Evolutionary conservation across 441 rosid species (phyloP), one percentile per base, ranked within the genome.

Genomic region (Isatis lusitanica): DNA sequence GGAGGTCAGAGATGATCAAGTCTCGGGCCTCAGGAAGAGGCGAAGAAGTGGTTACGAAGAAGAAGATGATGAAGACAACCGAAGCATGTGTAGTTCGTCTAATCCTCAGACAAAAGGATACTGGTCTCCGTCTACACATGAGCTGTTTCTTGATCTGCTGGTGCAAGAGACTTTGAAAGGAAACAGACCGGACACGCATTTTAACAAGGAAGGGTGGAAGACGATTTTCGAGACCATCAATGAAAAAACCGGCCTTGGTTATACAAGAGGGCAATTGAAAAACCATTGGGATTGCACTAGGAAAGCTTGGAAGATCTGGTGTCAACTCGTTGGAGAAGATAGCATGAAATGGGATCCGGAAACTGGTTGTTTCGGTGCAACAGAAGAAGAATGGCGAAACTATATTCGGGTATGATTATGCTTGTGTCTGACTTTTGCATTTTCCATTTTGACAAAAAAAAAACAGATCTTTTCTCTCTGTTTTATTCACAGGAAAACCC

Each of bases 211-310:
- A 63, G 81, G 88, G 7, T 82, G 86, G 88, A 84, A 67, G 77
- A 71, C 79, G 36, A 81, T 84, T 66, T 68, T 74, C 1, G 81
- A 73, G 66, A 74, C 80, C 16, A 82, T 84, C 69, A 75, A 79
- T 52, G 63, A 60, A 9, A 78, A 63, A 63, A 76, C 82, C 0
- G 83, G 85, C n/a, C 18, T 78, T 26, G 65, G 58, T 26, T 81
- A 80, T 47, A 79, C 79, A n/a, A 82, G 85, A 73, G 76, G 74
- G 10, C 88, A 84, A 61, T 16, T 84, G 17, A 79, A 84, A 74
- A 81, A 84, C 74, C 84, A 84, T 31, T 84, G 85, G 88, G 83
- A 84, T 77, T 56, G 76, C 28, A 80, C 80, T 5, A 84, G 83
- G 78, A 82, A 82, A 67, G 71, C 75, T 36, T 82, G 88, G 85